Base-by-base conservation (phyloP, 2,329 filamentous ascomycete species). In the Phaeosphaeria sp. region DNA sequence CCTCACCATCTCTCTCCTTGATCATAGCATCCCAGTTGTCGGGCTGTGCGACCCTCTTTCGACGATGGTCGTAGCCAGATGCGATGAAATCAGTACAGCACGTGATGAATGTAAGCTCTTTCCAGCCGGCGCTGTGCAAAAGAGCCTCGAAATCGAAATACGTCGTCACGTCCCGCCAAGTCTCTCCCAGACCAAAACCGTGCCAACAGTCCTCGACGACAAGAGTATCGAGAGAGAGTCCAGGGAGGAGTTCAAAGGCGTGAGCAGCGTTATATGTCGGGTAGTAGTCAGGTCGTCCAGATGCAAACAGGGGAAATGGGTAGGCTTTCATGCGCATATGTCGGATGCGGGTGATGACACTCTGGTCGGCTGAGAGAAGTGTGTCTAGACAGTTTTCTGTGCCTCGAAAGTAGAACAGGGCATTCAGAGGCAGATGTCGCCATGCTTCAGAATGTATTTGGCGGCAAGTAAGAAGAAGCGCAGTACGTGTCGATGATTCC, bases 191-290 rank as follows among this genome's bases (percentile, higher is more conserved):
- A 5, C 72, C 74, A 45, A 71, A 70, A n/a, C 71, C 73, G 54
- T 77, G 74, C 64, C 73, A 76, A 40, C 67, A 68, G 46, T 77
- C 74, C 21, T 76, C 69, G 1, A 77, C 67, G 20, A 71, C 61
- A 8, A 77, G 60, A 7, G 65, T 64, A 40, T 75, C 66, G 8
- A 77, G 63, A 54, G 69, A 66, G 13, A 77, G 59, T 0, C 74
- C 73, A 9, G 74, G 73, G 6, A 77, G 58, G 7, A 76, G 53
- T 7, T 64, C 60, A 9, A 77, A 49, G 2, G 74, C 73, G 47
- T 74, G 71, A 36, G 61, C 61, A 18, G 72, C 73, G 51, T 71
- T 71, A 53, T 74, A 76, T 1, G 64, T 74, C 2, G 72, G 61
- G 45, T 76, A 76, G 60, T 72, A 74, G 25, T 71, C 62, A 7